Evolutionary conservation across 805 yeast genomes (phyloP).

Genomic region (Zygotorulaspora danielsina): DNA sequence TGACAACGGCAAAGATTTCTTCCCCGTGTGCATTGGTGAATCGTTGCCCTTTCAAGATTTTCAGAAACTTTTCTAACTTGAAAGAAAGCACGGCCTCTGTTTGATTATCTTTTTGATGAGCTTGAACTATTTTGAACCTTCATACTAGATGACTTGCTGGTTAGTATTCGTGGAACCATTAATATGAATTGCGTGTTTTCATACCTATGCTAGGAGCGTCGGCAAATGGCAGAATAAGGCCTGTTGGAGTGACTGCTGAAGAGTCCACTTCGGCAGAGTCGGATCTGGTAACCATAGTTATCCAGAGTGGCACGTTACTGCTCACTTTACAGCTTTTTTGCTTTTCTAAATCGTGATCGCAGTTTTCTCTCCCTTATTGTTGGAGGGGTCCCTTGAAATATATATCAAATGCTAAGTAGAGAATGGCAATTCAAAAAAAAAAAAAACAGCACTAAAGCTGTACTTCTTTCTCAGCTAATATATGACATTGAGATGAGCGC

Average conservation of each 20-base stretch:
- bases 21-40: conserved; percentile 60
- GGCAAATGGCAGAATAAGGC: conserved; percentile 54
- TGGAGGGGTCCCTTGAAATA: background rate
- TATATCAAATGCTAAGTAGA: background rate
- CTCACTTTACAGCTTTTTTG: background rate
- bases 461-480: no score
- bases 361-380: background rate
- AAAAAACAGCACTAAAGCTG: background rate
- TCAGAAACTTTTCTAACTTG: conserved; percentile 54
- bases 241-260: background rate
- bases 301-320: no score
- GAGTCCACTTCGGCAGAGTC: background rate
- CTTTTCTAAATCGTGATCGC: background rate
- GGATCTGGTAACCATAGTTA: background rate
- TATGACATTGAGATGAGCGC: conserved; percentile 2
- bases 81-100: conserved; percentile 52
- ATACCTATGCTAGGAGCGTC: conserved; percentile 81
- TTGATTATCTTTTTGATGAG: conserved; percentile 85
- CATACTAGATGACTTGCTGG: background rate
- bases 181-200: conserved; percentile 21
- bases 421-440: background rate
- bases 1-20: conserved; percentile 55
- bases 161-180: no score
- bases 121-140: conserved; percentile 50
- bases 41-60: conserved; percentile 53